phyloP scores from a whole-genome alignment of 139 green algal genomes.

The Chlamydomonas sp. region DNA sequence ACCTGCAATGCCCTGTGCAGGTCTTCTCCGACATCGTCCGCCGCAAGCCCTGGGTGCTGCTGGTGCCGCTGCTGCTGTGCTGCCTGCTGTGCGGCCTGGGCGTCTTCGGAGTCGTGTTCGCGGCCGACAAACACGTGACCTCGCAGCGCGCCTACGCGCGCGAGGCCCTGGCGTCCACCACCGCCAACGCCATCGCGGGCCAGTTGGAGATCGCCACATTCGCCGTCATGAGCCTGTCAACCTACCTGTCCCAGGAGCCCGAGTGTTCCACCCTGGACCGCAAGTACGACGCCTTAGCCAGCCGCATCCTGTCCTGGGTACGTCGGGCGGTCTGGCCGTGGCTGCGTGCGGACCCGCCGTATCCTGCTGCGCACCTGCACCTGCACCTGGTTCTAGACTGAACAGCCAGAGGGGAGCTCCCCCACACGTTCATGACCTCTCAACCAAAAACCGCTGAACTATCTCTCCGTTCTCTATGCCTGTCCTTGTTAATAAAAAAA shows the following conservation, averaged over 20 bases:
- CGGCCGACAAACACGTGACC: not conserved
- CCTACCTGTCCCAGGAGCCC: constrained; percentile 13
- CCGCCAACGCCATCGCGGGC: not conserved
- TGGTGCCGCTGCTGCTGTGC: not conserved
- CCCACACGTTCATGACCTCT: no score
- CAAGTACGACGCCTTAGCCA: not conserved
- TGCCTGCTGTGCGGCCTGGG: constrained; percentile 1
- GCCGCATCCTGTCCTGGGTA: constrained; percentile 1
- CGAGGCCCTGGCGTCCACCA: constrained; percentile 1
- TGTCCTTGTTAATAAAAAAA: no score
- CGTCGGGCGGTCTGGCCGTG: not conserved
- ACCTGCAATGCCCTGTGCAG: not conserved
- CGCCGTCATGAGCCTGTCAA: constrained; percentile 17
- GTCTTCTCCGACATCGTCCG: not conserved
- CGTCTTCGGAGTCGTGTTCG: constrained; percentile 22
- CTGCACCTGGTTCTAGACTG: no score
- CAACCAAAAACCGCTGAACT: no score
- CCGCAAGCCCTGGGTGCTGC: constrained; percentile 13
- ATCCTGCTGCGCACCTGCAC: no score
- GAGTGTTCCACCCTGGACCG: not conserved
- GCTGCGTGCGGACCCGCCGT: no score
- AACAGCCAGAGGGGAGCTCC: no score
- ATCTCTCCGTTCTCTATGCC: no score
- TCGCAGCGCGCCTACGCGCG: not conserved
- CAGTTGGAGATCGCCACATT: constrained; percentile 37